These are phyloP conservation scores for Physcia stellaris DNA, from an alignment of 495 filamentous ascomycete species.

Conservation along the genomic window DNA sequence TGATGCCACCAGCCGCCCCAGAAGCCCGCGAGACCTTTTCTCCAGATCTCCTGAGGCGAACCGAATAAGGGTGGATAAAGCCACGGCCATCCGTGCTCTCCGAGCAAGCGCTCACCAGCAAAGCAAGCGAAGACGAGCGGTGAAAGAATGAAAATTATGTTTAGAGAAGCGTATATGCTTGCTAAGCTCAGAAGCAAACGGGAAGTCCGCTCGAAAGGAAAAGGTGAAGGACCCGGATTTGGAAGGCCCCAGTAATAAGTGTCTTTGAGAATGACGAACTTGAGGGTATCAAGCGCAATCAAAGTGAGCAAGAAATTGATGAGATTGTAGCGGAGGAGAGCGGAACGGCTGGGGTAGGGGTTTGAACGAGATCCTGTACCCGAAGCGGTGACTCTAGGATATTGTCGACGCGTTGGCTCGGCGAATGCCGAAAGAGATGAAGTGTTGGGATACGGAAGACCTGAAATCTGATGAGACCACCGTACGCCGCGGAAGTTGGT, in stretches of 20 bases:
- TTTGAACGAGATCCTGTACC: too few species aligned
- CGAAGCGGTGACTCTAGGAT: too few species aligned
- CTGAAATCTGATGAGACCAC: slow-evolving; percentile 60
- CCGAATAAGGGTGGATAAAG: slow-evolving; percentile 54
- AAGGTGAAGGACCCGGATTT: slow-evolving; percentile 28
- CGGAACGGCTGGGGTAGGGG: slow-evolving; percentile 23
- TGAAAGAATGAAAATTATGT: slow-evolving; percentile 38
- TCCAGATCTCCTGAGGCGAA: slow-evolving; percentile 36
- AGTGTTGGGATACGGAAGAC: slow-evolving; percentile 43
- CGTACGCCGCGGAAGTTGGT: slow-evolving; percentile 59
- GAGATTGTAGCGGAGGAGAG: slow-evolving; percentile 35
- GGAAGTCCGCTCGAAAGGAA: slow-evolving; percentile 20
- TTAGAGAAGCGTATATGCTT: slow-evolving; percentile 39
- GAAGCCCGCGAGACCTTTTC: slow-evolving; percentile 56
- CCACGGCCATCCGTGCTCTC: slow-evolving; percentile 44
- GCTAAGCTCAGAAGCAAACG: slow-evolving; percentile 34
- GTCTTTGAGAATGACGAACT: slow-evolving; percentile 53
- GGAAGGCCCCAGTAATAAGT: slow-evolving; percentile 53
- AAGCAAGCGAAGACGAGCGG: slow-evolving; percentile 44
- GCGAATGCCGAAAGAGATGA: slow-evolving; percentile 30
- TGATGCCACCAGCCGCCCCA: slow-evolving; percentile 90
- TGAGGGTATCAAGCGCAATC: slow-evolving; percentile 51
- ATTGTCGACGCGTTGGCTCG: neutral
- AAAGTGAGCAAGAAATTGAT: slow-evolving; percentile 37
- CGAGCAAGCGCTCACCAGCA: slow-evolving; percentile 31